Conservation (phyloP, 345 rosid genomes). For the Pelargonium nanum region DNA sequence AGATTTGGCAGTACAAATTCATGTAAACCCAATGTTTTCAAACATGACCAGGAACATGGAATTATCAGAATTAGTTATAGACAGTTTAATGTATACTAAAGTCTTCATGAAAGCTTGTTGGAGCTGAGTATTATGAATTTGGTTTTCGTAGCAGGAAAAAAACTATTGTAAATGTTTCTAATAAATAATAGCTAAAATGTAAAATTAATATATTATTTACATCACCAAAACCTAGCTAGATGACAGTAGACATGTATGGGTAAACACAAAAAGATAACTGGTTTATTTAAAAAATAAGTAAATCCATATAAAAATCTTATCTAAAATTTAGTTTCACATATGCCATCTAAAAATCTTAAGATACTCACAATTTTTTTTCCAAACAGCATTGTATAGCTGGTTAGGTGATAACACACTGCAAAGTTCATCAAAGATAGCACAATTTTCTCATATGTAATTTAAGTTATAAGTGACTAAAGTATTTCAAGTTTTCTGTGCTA, state of each 20-base stretch:
- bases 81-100: too few relatives aligned
- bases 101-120: too few relatives aligned
- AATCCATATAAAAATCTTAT: not conserved
- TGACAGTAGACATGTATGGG: too few relatives aligned
- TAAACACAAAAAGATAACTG: not conserved
- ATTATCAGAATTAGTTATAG: not conserved
- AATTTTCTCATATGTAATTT: not conserved
- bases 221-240: too few relatives aligned
- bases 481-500: not conserved
- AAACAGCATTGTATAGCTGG: not conserved
- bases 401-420: not conserved
- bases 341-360: not conserved
- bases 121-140: too few relatives aligned
- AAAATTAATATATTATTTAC: too few relatives aligned
- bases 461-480: too few relatives aligned
- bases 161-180: too few relatives aligned
- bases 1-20: slow-evolving; percentile 1
- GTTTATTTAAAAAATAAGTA: not conserved
- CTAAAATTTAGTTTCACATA: not conserved
- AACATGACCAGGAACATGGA: not conserved
- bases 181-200: too few relatives aligned
- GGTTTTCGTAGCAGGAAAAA: too few relatives aligned
- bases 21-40: not conserved
- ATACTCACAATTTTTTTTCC: too few relatives aligned
- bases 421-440: too few relatives aligned